Base-by-base conservation (phyloP, 257 asterid genomes). In the Rubia yunnanensis region DNA sequence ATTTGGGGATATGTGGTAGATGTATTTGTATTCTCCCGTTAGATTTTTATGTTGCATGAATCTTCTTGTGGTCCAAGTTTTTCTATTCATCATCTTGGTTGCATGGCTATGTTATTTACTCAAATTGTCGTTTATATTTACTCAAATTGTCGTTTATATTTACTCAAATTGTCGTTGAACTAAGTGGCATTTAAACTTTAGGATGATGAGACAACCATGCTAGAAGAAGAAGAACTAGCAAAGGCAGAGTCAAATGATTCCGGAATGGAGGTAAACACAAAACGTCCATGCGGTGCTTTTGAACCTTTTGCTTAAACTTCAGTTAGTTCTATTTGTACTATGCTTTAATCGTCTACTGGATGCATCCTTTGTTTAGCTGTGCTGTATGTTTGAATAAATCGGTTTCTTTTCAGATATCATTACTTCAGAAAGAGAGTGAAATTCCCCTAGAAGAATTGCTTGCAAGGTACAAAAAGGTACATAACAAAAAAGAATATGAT, bases 171-270 rank as follows among this genome's bases (percentile, higher is more conserved):
- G 15, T 31, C 23, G 28, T 30, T 3, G 18, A 32, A 48, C 28
- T 63, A 36, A 72, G 46, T 73, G 68, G 31, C 46, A 58, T 70
- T 61, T 66, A 61, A 32, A 67, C 31, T 77, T 75, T 81, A 90
- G 99, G 99, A 90, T 81, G 99, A 94, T 59, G 99, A 94, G 77
- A 81, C 97, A 54, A 90, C 99, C 56, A 80, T 94, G 75, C 50
- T 76, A 65, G 97, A 90, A 86, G 97, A 94, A 82, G 99, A 94
- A 74, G 89, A 88, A 71, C 73, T 88, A 61, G 94, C 92, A 44
- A 79, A 88, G 73, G 89, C 80, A 10, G 97, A 94, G 66, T 48
- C 81, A 27, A 73, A 68, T 58, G 79, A 79, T 76, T 61, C 76
- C 53, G 63, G 14, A 17, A 88, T 88, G 65, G 99, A 94, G 95